Conservation (phyloP, 257 asterid genomes). For the Cinchona pubescens region DNA sequence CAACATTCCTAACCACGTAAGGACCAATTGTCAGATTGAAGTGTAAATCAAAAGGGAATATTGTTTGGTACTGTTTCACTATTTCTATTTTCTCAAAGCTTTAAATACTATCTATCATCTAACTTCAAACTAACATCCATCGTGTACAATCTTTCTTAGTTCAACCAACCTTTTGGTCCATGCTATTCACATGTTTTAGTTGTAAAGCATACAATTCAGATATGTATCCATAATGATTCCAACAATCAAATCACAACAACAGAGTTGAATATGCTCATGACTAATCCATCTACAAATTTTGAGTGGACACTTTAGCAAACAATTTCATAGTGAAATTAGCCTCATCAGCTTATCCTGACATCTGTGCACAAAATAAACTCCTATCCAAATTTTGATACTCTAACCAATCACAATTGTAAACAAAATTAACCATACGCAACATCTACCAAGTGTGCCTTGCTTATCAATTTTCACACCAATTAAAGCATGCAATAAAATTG, state of each 20-base stretch:
- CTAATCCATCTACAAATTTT: not conserved
- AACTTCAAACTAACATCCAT: not conserved
- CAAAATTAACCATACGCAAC: not conserved
- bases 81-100: not conserved
- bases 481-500: not conserved
- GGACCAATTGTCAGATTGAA: constrained; percentile 8
- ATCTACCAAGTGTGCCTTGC: not conserved
- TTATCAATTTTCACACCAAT: not conserved
- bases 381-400: not conserved
- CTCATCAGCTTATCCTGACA: not conserved
- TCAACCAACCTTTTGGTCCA: not conserved
- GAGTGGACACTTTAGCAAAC: not conserved
- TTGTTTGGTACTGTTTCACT: not conserved
- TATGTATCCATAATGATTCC: not conserved
- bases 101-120: not conserved
- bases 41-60: not conserved
- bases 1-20: constrained; percentile 54
- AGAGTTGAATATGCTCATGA: not conserved
- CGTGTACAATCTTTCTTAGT: not conserved
- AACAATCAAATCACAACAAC: not conserved
- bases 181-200: not conserved
- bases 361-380: not conserved
- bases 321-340: not conserved
- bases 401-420: not conserved
- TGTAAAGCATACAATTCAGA: not conserved